Conservation (phyloP, 1,284 basidiomycete genomes). For the Marasmius fiardii region DNA sequence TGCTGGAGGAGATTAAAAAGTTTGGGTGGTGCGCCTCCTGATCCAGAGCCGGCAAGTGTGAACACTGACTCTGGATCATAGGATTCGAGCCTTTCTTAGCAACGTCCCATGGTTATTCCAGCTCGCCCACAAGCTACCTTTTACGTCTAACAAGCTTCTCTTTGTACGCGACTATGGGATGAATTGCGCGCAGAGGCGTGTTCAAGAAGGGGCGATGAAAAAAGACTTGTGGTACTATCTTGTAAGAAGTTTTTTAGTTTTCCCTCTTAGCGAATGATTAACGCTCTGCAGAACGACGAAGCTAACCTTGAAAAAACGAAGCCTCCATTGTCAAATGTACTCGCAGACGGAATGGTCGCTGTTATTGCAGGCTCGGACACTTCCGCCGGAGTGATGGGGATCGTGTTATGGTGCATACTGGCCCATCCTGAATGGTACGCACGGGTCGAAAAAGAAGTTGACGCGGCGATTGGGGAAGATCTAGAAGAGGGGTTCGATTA, state of each 20-base stretch:
- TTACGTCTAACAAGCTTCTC: conserved; percentile 10
- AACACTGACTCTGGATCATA: conserved; percentile 19
- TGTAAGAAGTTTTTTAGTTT: conserved; percentile 20
- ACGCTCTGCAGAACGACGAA: conserved; percentile 38
- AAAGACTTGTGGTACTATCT: conserved; percentile 47
- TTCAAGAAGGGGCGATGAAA: conserved; percentile 28
- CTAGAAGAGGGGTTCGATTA: conserved; percentile 27
- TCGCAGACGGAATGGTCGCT: conserved; percentile 43
- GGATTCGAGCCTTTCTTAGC: neutral
- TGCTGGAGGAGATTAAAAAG: conserved; percentile 32
- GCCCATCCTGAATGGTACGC: conserved; percentile 38
- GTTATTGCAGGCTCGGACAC: conserved; percentile 61
- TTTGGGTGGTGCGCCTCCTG: conserved; percentile 27
- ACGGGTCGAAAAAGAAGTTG: conserved; percentile 47
- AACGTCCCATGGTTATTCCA: neutral
- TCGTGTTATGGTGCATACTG: conserved; percentile 43
- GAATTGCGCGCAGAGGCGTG: conserved; percentile 30
- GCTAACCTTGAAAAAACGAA: conserved; percentile 32
- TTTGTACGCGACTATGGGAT: conserved; percentile 26
- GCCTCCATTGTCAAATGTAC: conserved; percentile 32
- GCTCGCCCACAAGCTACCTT: neutral
- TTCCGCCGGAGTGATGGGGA: conserved; percentile 40
- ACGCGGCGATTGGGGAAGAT: conserved; percentile 37
- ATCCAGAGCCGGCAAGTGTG: too few relatives aligned
- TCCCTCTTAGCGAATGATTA: neutral